Conservation (phyloP, 2,329 filamentous ascomycete species). For the Hirsutella thompsonii region DNA sequence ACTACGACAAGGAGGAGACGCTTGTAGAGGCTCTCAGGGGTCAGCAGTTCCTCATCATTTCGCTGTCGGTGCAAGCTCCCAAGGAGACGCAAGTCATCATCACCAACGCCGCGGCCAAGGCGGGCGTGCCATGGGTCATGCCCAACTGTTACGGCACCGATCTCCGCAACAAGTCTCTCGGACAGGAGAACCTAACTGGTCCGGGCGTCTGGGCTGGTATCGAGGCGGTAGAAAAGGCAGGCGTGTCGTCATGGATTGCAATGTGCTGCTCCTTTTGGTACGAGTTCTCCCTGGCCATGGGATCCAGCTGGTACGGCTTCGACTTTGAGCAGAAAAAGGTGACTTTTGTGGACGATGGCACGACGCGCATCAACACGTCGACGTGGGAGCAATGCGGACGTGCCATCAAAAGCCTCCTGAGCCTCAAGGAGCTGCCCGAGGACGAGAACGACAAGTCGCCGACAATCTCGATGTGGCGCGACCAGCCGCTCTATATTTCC, state of each 20-base stretch:
- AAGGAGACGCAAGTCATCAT: conserved; percentile 29
- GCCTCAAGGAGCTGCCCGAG: conserved; percentile 30
- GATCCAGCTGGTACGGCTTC: conserved; percentile 30
- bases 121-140: conserved; percentile 36
- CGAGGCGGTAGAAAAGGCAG: conserved; percentile 25
- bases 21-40: conserved; percentile 35
- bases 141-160: conserved; percentile 32
- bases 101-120: conserved; percentile 34
- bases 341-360: conserved; percentile 43
- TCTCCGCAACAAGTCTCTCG: conserved; percentile 11
- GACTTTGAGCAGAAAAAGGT: conserved; percentile 28
- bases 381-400: conserved; percentile 47
- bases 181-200: conserved; percentile 16
- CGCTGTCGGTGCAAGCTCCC: conserved; percentile 26
- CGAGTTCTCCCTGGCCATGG: conserved; percentile 33
- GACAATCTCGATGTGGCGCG: conserved; percentile 24
- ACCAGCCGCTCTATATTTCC: conserved; percentile 35
- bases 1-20: conserved; percentile 28
- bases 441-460: conserved; percentile 19
- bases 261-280: conserved; percentile 46
- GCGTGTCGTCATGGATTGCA: conserved; percentile 28
- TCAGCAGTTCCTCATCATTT: conserved; percentile 45
- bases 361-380: conserved; percentile 38
- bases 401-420: conserved; percentile 36
- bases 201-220: conserved; percentile 10